These are phyloP conservation scores for Coniochaeta hoffmannii DNA, from an alignment of 2,329 filamentous ascomycete species.

Conservation along the genomic window DNA sequence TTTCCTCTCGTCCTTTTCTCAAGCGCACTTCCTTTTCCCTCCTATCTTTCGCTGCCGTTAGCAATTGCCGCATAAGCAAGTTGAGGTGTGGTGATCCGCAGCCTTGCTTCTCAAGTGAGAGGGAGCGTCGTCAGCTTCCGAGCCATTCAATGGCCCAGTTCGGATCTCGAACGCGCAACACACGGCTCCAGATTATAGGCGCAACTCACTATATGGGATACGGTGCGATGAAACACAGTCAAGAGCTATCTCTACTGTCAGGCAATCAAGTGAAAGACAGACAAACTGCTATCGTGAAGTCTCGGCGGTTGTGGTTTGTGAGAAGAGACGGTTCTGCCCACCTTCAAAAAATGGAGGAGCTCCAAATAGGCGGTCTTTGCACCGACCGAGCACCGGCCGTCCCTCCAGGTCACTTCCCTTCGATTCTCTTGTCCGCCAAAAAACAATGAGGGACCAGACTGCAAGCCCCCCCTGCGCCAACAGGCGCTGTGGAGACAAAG, in stretches of 20 bases:
- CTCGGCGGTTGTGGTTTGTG: background rate
- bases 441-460: background rate
- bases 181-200: background rate
- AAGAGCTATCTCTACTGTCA: background rate
- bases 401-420: background rate
- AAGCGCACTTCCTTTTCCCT: background rate
- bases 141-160: background rate
- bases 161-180: background rate
- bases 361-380: conserved; percentile 3
- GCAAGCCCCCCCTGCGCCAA: background rate
- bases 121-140: conserved; percentile 2
- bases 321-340: conserved; percentile 2
- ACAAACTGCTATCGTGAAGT: background rate
- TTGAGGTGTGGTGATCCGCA: background rate
- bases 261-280: background rate
- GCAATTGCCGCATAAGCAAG: background rate
- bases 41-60: background rate
- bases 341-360: conserved; percentile 2
- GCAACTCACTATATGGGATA: background rate
- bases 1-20: conserved; percentile 2
- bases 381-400: background rate
- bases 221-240: background rate
- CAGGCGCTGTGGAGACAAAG: background rate
- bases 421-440: background rate
- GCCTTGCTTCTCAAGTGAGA: background rate